These are phyloP conservation scores for Blastobotrys chiropterorum DNA, from an alignment of 805 yeast genomes.

Conservation along the genomic window DNA sequence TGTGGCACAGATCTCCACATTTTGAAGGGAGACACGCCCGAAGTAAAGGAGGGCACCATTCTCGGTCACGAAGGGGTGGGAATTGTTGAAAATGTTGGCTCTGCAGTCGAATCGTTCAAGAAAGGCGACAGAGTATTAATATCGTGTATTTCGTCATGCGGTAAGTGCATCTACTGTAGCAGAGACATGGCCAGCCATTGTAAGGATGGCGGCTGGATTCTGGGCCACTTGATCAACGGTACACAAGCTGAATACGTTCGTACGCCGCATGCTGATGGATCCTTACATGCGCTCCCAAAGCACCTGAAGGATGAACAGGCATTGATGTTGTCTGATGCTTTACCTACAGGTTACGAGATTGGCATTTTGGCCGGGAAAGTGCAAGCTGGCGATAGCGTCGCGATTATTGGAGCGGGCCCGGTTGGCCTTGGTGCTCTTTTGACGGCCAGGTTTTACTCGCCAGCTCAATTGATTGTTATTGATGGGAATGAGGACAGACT, in stretches of 20 bases:
- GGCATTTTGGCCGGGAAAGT: constrained; percentile 72
- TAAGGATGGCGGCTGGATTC: constrained; percentile 61
- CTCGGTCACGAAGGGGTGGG: constrained; percentile 99
- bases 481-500: constrained; percentile 67
- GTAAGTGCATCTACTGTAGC: constrained; percentile 49
- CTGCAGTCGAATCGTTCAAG: constrained; percentile 80
- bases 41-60: constrained; percentile 65
- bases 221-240: constrained; percentile 58
- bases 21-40: constrained; percentile 71
- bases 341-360: constrained; percentile 65
- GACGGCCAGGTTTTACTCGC: constrained; percentile 65
- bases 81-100: constrained; percentile 87
- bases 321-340: constrained; percentile 72
- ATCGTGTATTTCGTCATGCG: constrained; percentile 66
- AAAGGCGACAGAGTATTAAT: constrained; percentile 78
- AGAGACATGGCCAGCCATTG: constrained; percentile 85
- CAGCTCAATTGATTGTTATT: constrained; percentile 56
- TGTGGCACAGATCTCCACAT: constrained; percentile 84
- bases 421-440: constrained; percentile 66
- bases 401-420: constrained; percentile 51
- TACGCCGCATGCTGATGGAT: constrained; percentile 77
- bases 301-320: constrained; percentile 79
- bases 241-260: constrained; percentile 73
- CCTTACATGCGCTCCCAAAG: constrained; percentile 69
- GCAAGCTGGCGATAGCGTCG: constrained; percentile 46